Evolutionary conservation across 1,284 basidiomycete genomes (phyloP), one percentile per base, ranked within the genome.

Genomic region (Moesziomyces parantarcticus): DNA sequence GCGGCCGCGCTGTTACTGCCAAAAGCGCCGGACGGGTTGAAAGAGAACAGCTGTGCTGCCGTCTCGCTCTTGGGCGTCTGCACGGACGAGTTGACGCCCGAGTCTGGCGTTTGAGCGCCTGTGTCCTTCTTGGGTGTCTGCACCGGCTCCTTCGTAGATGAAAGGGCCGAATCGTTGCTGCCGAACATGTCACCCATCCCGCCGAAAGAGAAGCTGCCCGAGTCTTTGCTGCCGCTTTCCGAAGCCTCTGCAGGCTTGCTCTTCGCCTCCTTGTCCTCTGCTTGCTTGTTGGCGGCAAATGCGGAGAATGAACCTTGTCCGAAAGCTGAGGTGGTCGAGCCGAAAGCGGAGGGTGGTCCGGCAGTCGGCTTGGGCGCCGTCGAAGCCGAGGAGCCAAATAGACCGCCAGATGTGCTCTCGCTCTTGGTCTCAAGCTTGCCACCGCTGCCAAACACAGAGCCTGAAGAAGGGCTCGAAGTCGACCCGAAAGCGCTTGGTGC

Each of bases 131-230:
- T 55, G 23, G 26, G 40, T 16, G 48, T 22, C 36, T 56, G 42
- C 41, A 26, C 34, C 32, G 47, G 3, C 51, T 55, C 46, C 4
- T 54, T 36, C 25, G 41, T 39, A 7, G 53, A 57, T 1, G 58
- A 58, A 42, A 46, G 5, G 11, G 55, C 48, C 5, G 58, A 58
- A 40, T 62, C 58, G 10, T 61, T 57, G 58, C 61, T 60, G 16
- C 53, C 63, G 10, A 72, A 41, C 43, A 71, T 51, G 21, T 29
- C 43, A 34, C 53, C 66, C 18, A 71, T 39, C 14, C 57, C 66
- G 13, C 73, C 76, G 22, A 78, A 78, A 7, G 76, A 73, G 45
- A 78, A 73, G n/a, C 58, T 65, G 22, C 58, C 41, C 5, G 69
- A 39, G 26, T 51, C 53, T 20, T 36, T 55, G 22, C 39, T 25